Percentiles rank a stretch among this genome's conserved stretches.
Conservation (phyloP, 2,329 filamentous ascomycete genomes). For the Cladophialophora chaetospira region DNA sequence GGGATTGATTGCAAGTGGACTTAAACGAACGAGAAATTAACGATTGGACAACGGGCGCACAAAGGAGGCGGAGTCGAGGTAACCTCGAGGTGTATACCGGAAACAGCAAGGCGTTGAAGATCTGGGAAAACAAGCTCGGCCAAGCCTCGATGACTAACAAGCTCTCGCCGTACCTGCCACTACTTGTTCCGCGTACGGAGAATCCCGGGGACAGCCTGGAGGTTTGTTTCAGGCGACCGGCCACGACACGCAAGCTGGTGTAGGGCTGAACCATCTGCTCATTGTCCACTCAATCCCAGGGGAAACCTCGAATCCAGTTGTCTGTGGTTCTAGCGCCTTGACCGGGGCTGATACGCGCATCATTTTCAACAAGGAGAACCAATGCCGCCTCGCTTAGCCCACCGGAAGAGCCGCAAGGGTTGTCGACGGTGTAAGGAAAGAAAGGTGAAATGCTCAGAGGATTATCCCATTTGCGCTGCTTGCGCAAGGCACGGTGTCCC, state of each 20-base stretch:
- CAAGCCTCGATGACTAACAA: too few relatives aligned
- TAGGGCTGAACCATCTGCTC: too few relatives aligned
- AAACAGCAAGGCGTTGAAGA: background rate
- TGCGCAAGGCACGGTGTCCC: background rate
- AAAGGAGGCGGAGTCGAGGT: background rate
- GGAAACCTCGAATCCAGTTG: too few relatives aligned
- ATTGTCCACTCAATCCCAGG: too few relatives aligned
- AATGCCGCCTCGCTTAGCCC: slow-evolving; percentile 3
- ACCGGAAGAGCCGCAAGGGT: slow-evolving; percentile 21
- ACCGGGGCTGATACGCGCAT: background rate
- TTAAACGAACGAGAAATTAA: background rate
- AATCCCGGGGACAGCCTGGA: background rate
- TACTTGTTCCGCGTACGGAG: too few relatives aligned
- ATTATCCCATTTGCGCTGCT: slow-evolving; percentile 29
- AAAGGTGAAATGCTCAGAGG: slow-evolving; percentile 37
- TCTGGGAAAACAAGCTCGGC: background rate
- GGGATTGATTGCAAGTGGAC: too few relatives aligned
- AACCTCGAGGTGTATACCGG: slow-evolving; percentile 1
- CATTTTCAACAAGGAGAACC: background rate
- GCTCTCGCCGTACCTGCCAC: too few relatives aligned
- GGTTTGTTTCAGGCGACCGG: background rate
- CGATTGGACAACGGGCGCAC: background rate
- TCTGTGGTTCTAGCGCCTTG: too few relatives aligned
- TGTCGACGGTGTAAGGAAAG: slow-evolving; percentile 23
- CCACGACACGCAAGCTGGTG: background rate